These are phyloP conservation scores for Paecilomyces formosus DNA, from an alignment of 2,329 filamentous ascomycete species.

Conservation along the genomic window DNA sequence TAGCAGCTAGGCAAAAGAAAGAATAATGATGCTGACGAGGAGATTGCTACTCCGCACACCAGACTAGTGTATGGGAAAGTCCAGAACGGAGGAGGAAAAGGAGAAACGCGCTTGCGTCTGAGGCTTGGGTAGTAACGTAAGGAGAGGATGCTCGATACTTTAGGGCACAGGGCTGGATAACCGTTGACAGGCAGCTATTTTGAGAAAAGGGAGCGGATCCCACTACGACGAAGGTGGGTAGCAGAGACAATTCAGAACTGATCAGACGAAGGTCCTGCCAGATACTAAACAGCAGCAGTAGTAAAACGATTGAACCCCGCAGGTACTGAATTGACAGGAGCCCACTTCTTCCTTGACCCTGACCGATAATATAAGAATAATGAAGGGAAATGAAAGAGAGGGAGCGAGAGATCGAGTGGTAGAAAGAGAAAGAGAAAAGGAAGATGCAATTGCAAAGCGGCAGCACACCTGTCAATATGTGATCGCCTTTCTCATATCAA, in stretches of 20 bases:
- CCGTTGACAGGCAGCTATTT: not conserved
- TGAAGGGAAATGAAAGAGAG: not conserved
- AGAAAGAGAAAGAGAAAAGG: not conserved
- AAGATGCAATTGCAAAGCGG: not conserved
- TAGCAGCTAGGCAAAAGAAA: not conserved
- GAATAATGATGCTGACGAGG: not conserved
- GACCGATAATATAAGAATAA: no score
- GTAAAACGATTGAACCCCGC: not conserved
- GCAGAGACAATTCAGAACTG: not conserved
- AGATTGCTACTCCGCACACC: not conserved
- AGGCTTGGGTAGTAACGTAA: not conserved
- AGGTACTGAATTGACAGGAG: not conserved
- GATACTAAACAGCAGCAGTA: not conserved
- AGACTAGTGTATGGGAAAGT: not conserved
- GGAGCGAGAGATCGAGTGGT: no score
- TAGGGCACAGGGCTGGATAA: not conserved
- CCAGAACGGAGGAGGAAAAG: not conserved
- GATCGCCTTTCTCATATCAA: not conserved
- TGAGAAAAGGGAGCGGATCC: not conserved
- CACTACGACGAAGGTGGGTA: not conserved
- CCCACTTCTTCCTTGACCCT: not conserved
- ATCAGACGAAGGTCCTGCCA: not conserved
- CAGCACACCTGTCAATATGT: not conserved
- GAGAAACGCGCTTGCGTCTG: not conserved
- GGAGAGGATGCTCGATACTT: not conserved